Evolutionary conservation across 2,329 filamentous ascomycete genomes (phyloP).

Genomic region (Daldinia eschscholtzii): DNA sequence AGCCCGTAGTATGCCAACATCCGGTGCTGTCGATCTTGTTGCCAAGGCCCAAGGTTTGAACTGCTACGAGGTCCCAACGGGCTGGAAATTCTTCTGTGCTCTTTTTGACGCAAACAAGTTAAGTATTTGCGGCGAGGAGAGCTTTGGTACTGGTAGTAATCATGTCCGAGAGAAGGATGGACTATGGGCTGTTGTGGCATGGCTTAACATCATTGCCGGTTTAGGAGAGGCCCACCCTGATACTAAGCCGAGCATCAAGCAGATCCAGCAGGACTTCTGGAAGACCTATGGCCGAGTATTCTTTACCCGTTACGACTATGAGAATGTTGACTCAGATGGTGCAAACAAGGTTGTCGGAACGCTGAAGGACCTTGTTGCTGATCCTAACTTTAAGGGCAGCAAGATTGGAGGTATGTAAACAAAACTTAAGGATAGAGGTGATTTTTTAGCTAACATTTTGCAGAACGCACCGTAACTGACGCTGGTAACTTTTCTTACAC

Average conservation of each 20-base stretch:
- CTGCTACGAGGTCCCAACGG: conserved; percentile 96
- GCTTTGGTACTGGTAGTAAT: conserved; percentile 97
- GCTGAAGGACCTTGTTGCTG: conserved; percentile 81
- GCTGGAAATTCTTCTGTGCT: conserved; percentile 99
- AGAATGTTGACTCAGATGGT: conserved; percentile 90
- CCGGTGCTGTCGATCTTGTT: conserved; percentile 93
- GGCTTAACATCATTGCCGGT: conserved; percentile 98
- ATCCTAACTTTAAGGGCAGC: conserved; percentile 82
- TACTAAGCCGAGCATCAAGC: conserved; percentile 89
- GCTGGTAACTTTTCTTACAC: conserved; percentile 99
- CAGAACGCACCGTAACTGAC: conserved; percentile 83
- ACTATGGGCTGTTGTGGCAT: conserved; percentile 95
- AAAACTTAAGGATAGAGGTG: neutral
- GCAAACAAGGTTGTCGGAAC: conserved; percentile 90
- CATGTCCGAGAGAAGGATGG: conserved; percentile 99
- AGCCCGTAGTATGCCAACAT: conserved; percentile 97
- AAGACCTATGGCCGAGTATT: conserved; percentile 94
- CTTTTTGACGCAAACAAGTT: conserved; percentile 95
- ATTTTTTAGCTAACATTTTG: conserved; percentile 39
- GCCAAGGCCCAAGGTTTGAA: conserved; percentile 92
- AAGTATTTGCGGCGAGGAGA: conserved; percentile 98
- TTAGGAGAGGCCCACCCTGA: conserved; percentile 84
- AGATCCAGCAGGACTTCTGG: conserved; percentile 99
- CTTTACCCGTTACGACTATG: conserved; percentile 99
- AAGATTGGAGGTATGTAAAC: conserved; percentile 72